These are phyloP conservation scores for Cystobasidium sp. DNA, from an alignment of 1,284 basidiomycete genomes.

Conservation along the genomic window DNA sequence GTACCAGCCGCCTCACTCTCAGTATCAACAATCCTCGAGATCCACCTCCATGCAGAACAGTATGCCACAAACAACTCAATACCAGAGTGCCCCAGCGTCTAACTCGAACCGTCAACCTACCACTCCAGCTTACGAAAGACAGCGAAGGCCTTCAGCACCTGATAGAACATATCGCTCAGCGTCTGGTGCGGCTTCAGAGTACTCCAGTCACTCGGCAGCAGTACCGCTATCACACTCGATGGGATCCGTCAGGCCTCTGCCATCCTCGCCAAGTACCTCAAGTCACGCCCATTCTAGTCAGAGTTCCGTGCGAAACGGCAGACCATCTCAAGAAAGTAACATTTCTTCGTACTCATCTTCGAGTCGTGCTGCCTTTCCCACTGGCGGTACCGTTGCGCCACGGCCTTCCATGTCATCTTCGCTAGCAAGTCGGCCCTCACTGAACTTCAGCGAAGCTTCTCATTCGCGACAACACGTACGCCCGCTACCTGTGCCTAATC, in stretches of 20 bases:
- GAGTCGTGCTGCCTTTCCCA: neutral
- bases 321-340: conserved; percentile 24
- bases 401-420: conserved; percentile 32
- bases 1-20: neutral
- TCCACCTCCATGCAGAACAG: neutral
- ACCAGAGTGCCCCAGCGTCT: neutral
- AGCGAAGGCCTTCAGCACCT: neutral
- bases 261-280: neutral
- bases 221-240: neutral
- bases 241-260: neutral
- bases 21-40: neutral
- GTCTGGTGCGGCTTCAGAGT: neutral
- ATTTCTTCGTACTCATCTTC: neutral
- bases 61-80: neutral
- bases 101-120: neutral
- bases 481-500: conserved; percentile 1
- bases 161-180: neutral
- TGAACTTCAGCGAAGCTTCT: conserved; percentile 1
- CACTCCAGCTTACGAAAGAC: neutral
- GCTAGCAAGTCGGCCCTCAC: neutral
- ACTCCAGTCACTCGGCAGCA: neutral
- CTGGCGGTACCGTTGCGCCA: conserved; percentile 1
- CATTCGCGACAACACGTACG: neutral
- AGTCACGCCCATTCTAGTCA: neutral
- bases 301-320: neutral